A percentile compares a stretch with the other conserved stretches of the same genome.
Evolutionary conservation across 2,329 filamentous ascomycete genomes (phyloP).

Genomic region (Pezicula neosporulosa): DNA sequence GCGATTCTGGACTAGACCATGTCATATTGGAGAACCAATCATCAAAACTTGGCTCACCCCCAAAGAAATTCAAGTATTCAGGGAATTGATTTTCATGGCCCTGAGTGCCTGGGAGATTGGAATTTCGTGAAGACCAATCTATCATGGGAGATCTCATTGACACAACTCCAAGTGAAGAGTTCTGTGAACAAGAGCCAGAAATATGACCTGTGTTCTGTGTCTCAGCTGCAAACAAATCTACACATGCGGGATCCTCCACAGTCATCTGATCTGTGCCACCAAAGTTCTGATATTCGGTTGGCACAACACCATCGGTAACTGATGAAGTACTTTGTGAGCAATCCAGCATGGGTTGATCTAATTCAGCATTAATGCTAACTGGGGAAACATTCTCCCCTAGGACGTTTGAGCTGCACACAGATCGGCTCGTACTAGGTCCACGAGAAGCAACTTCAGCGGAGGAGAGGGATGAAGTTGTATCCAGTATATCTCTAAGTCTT

Average conservation of each 20-base stretch:
- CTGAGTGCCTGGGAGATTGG: background rate
- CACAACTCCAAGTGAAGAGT: background rate
- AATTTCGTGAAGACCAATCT: background rate
- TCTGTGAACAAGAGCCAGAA: background rate
- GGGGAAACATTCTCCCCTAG: background rate
- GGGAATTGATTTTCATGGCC: background rate
- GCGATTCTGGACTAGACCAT: conserved; percentile 1
- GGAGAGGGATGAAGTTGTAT: conserved; percentile 1
- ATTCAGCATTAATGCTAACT: background rate
- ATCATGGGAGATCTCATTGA: background rate
- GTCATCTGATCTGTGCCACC: background rate
- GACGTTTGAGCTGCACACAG: background rate
- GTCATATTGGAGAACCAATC: conserved; percentile 1
- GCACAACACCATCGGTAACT: background rate
- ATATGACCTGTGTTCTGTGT: background rate
- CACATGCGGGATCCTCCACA: background rate
- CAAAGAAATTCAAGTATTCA: background rate
- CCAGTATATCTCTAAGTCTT: background rate
- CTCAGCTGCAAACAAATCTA: background rate
- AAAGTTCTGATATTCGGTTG: background rate
- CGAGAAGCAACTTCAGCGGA: background rate
- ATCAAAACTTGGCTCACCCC: background rate
- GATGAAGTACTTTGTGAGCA: background rate
- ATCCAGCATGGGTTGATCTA: background rate
- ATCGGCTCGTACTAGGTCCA: background rate